phyloP scores from a whole-genome alignment of 129 eudicot genomes.

The Centaurea solstitialis region DNA sequence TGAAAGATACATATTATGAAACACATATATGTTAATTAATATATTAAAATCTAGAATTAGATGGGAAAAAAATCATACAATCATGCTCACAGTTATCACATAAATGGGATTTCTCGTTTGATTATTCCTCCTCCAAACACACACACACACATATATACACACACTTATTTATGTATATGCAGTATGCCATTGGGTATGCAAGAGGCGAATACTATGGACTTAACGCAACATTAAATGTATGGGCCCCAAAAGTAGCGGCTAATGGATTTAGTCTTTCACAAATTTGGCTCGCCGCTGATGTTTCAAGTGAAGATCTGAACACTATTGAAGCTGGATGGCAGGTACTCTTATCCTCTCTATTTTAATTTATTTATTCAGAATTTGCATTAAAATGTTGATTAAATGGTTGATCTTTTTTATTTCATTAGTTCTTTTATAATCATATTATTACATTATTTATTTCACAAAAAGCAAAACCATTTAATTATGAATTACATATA shows the following conservation, averaged over 20 bases:
- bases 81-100: too few relatives aligned
- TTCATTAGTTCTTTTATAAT: neutral
- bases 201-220: slow-evolving; percentile 70
- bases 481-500: neutral
- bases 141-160: neutral
- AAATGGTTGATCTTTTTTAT: neutral
- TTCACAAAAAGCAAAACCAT: neutral
- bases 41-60: too few relatives aligned
- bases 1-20: too few relatives aligned
- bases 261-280: slow-evolving; percentile 82
- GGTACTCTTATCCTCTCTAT: slow-evolving; percentile 30
- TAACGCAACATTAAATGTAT: slow-evolving; percentile 79
- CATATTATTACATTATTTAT: neutral
- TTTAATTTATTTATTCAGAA: too few relatives aligned
- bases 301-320: slow-evolving; percentile 54
- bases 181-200: slow-evolving; percentile 86
- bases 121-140: neutral
- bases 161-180: neutral
- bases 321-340: slow-evolving; percentile 98
- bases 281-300: slow-evolving; percentile 69
- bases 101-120: too few relatives aligned
- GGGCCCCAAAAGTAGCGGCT: slow-evolving; percentile 62
- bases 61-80: too few relatives aligned
- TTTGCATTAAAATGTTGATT: too few relatives aligned
- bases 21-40: too few relatives aligned